Evolutionary conservation across 352 stramenopile species (phyloP).

Genomic region (Phytophthora macrochlamydospora): DNA sequence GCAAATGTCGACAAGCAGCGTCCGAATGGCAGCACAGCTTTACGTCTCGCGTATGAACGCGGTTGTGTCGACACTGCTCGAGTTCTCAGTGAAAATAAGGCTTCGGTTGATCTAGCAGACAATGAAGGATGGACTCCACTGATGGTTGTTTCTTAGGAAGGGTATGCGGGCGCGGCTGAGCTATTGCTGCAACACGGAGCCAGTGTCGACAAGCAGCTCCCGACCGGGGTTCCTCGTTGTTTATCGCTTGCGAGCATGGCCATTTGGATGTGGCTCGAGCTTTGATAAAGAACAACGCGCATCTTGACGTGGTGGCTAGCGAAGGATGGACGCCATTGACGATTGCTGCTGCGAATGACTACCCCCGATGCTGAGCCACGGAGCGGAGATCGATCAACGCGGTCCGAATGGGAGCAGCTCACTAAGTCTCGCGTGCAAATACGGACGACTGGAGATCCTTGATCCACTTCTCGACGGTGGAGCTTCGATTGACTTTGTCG

Average conservation of each 20-base stretch:
- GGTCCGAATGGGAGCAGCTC: too few relatives aligned
- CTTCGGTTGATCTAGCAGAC: background rate
- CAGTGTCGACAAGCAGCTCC: background rate
- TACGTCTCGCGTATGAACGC: background rate
- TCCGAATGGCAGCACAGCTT: background rate
- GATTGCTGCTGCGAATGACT: too few relatives aligned
- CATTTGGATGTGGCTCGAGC: background rate
- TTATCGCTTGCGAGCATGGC: background rate
- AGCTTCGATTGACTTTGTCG: background rate
- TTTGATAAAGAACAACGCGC: background rate
- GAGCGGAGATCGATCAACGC: too few relatives aligned
- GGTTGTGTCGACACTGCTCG: background rate
- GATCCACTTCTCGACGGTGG: too few relatives aligned
- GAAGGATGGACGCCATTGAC: too few relatives aligned
- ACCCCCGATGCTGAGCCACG: too few relatives aligned
- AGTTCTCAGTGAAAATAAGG: background rate
- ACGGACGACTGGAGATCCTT: too few relatives aligned
- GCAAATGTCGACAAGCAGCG: background rate
- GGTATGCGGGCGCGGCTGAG: background rate
- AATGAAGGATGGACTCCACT: background rate
- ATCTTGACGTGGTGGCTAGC: too few relatives aligned
- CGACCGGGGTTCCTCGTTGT: background rate
- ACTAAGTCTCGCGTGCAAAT: too few relatives aligned
- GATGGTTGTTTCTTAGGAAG: background rate
- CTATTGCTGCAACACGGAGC: background rate